phyloP scores from a whole-genome alignment of 805 yeast genomes.

The Crinitomyces ghanaensis region DNA sequence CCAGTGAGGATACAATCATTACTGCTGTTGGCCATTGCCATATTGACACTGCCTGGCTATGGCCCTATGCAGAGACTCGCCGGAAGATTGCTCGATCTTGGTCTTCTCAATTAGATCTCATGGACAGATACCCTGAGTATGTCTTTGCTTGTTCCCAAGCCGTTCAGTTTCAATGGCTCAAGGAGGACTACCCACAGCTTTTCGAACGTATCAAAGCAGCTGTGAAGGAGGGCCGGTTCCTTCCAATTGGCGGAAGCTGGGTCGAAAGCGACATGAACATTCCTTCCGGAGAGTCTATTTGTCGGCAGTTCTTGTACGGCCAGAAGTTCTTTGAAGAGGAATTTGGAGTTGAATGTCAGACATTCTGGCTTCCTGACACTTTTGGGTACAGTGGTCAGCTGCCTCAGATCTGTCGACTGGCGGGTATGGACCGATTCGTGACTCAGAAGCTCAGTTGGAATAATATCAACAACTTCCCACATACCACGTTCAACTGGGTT shows the following conservation, averaged over 20 bases:
- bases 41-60: conserved; percentile 96
- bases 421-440: conserved; percentile 72
- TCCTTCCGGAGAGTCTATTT: conserved; percentile 85
- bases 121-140: conserved; percentile 86
- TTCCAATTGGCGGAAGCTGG: conserved; percentile 97
- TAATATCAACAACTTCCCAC: conserved; percentile 84
- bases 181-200: conserved; percentile 75
- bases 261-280: conserved; percentile 94
- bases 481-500: conserved; percentile 89
- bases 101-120: conserved; percentile 80
- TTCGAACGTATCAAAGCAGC: conserved; percentile 47
- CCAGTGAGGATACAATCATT: conserved; percentile 32
- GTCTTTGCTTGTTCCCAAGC: conserved; percentile 93
- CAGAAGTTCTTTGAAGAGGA: conserved; percentile 73
- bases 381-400: conserved; percentile 93
- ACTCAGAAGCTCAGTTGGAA: conserved; percentile 97
- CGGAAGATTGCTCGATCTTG: conserved; percentile 90
- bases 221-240: conserved; percentile 60
- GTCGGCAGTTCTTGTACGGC: conserved; percentile 81
- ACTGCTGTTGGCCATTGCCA: conserved; percentile 90
- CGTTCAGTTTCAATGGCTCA: conserved; percentile 90
- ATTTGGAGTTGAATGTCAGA: conserved; percentile 63
- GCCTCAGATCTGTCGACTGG: conserved; percentile 80
- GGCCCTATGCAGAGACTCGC: conserved; percentile 97
- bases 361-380: conserved; percentile 95